These are phyloP conservation scores for Sparassis latifolia DNA, from an alignment of 1,284 basidiomycete genomes.

Conservation along the genomic window DNA sequence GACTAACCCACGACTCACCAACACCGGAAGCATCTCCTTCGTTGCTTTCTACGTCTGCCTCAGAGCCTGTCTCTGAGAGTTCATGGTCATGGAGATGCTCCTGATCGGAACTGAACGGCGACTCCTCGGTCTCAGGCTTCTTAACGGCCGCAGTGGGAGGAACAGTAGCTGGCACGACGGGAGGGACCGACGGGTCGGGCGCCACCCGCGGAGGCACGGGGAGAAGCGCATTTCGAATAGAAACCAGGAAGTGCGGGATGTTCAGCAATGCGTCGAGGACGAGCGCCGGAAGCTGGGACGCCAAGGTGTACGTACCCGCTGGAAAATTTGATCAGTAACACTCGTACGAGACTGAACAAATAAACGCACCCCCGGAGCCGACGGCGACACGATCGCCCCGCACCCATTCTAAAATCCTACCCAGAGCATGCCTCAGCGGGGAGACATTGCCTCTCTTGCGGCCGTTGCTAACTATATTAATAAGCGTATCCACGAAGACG, in stretches of 20 bases:
- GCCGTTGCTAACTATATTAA: slow-evolving; percentile 52
- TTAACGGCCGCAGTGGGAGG: slow-evolving; percentile 2
- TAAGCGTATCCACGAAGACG: slow-evolving; percentile 50
- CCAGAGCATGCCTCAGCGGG: slow-evolving; percentile 38
- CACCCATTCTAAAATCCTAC: slow-evolving; percentile 42
- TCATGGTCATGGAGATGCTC: slow-evolving; percentile 27
- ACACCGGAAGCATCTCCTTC: slow-evolving; percentile 38
- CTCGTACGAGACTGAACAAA: not conserved
- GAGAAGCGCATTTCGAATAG: slow-evolving; percentile 52
- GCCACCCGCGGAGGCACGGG: slow-evolving; percentile 38
- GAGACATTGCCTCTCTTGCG: slow-evolving; percentile 29
- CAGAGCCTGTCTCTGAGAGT: slow-evolving; percentile 43
- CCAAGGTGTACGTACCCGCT: slow-evolving; percentile 63
- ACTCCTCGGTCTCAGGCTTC: slow-evolving; percentile 6
- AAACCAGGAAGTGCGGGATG: slow-evolving; percentile 59
- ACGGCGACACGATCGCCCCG: slow-evolving; percentile 60
- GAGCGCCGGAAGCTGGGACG: slow-evolving; percentile 62
- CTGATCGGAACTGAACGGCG: slow-evolving; percentile 20
- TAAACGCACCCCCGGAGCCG: slow-evolving; percentile 63
- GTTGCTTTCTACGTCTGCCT: slow-evolving; percentile 62
- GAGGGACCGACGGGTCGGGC: slow-evolving; percentile 4
- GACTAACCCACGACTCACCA: slow-evolving; percentile 62
- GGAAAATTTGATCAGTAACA: slow-evolving; percentile 1
- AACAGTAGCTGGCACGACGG: slow-evolving; percentile 7
- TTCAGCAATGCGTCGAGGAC: slow-evolving; percentile 58